Evolutionary conservation across 208 protist species (phyloP), one percentile per base, ranked within the genome.

Genomic region (Crithidia sp.): DNA sequence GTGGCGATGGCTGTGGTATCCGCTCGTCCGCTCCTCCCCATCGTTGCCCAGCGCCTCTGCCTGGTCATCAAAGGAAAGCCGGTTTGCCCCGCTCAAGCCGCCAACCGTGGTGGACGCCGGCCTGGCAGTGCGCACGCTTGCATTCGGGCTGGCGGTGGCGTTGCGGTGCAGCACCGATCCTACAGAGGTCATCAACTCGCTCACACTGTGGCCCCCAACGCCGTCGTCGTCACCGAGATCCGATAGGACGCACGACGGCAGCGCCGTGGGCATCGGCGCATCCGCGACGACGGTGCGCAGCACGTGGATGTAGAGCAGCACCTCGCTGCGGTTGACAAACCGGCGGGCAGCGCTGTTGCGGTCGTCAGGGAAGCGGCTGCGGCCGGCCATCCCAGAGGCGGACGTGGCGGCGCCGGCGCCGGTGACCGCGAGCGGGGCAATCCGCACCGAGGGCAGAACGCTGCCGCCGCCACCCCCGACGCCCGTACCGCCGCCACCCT

Each of bases 231-330:
- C 54, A 2, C 66, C 67, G 4, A 54, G 49, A 17, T 79, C 58
- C 9, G 74, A 78, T 4, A 45, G 55, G 16, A 36, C n/a, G 60
- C 55, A 56, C 16, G 77, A 76, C 13, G 57, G 67, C 67, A 62
- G 43, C 61, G 61, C 54, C 7, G 72, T 70, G 49, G 58, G 44
- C 36, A 65, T 40, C 41, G 36, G 37, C 10, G 64, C 60, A 39
- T 77, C 65, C 0, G 71, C 65, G 5, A 76, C 72, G n/a, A 60
- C 19, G 40, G 61, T 50, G 37, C 79, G 78, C 54, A 79, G 65
- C 10, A 76, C 78, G 44, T 78, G 73, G 44, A 83, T 83, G 69
- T 71, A 83, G 10, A 83, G 56, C 4, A 75, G 61, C 52, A 78
- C 40, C 54, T 83, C 78, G 12, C 49, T 79, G 44, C 68, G 50